Base-by-base conservation (phyloP, 495 filamentous ascomycete genomes). In the Parmelia sp. region DNA sequence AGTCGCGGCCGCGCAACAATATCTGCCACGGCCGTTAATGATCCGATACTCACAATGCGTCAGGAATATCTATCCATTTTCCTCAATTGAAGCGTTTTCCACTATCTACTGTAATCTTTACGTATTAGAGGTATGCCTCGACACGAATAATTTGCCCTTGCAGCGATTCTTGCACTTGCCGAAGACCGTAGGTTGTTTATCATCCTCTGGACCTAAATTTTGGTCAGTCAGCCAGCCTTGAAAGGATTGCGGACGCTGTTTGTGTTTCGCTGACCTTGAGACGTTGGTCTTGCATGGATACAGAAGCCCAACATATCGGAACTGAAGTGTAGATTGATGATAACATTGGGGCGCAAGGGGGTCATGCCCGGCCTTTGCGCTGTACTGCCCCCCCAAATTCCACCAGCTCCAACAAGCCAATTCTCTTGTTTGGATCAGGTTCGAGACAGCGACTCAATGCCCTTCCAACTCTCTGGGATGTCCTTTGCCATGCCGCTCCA, bases 371-470 rank as follows among this genome's bases (percentile, higher is more conserved):
- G n/a, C n/a, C 35, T 36, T 36, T 5, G 35, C 35, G 35, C 10
- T 36, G 4, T 10, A 36, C 35, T 36, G 35, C 35, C 10, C 10
- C 5, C 67, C 69, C 69, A 31, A 71, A 67, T 6, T 57, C 57
- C 27, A 60, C 44, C 29, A 69, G 53, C 36, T 64, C 64, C 17
- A 31, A 12, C 29, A 69, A 42, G 7, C 33, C 19, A 53, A 61
- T 29, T 11, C 67, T 55, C 47, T 56, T 21, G 61, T 69, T 71
- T 25, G 69, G 69, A 62, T 69, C 64, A 31, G 57, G 37, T 42
- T 65, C 15, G 0, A 71, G 35, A 62, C 64, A 69, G 14, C 55
- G n/a, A 36, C 58, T 35, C 14, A 31, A 71, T 21, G 21, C 37
- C 29, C 37, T 53, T 71, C 67, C 60, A 69, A 44, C 57, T 25